Evolutionary conservation across 2,329 filamentous ascomycete genomes (phyloP).

Genomic region (Ciborinia camelliae): DNA sequence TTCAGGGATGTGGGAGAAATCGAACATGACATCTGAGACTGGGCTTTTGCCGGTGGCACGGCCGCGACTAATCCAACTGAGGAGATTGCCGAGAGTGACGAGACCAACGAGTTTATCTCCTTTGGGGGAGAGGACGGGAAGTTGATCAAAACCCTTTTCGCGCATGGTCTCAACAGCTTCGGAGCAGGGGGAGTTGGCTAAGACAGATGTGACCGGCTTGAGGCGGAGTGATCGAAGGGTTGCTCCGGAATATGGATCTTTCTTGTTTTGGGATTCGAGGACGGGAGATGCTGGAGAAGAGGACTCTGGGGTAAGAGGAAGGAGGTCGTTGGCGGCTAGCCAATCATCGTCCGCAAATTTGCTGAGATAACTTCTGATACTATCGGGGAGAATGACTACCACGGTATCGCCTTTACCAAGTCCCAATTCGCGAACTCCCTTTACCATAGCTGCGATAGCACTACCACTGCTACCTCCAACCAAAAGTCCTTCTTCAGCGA

Average conservation of each 20-base stretch:
- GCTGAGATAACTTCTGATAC: slow-evolving; percentile 93
- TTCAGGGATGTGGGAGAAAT: slow-evolving; percentile 84
- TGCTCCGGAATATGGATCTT: slow-evolving; percentile 70
- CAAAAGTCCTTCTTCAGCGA: slow-evolving; percentile 89
- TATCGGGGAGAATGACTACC: slow-evolving; percentile 89
- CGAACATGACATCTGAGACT: slow-evolving; percentile 92
- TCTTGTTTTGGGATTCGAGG: slow-evolving; percentile 40
- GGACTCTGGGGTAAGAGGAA: slow-evolving; percentile 57
- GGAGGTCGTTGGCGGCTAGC: slow-evolving; percentile 92
- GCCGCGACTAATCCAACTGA: slow-evolving; percentile 83
- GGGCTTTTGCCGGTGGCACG: slow-evolving; percentile 70
- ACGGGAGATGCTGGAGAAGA: slow-evolving; percentile 42
- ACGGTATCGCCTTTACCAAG: slow-evolving; percentile 81
- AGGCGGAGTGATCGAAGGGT: slow-evolving; percentile 81
- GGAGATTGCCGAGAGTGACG: slow-evolving; percentile 89
- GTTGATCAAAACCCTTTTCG: slow-evolving; percentile 96
- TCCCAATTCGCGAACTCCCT: slow-evolving; percentile 71
- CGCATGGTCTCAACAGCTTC: slow-evolving; percentile 97
- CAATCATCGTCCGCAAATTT: slow-evolving; percentile 99
- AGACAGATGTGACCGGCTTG: slow-evolving; percentile 88
- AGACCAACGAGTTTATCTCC: slow-evolving; percentile 79
- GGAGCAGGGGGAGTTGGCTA: slow-evolving; percentile 66
- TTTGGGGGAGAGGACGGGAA: slow-evolving; percentile 75
- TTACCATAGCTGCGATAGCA: slow-evolving; percentile 77
- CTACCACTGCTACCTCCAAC: slow-evolving; percentile 93